Conservation (phyloP, 768 basidiomycete species). For the Lactarius hatsudake region DNA sequence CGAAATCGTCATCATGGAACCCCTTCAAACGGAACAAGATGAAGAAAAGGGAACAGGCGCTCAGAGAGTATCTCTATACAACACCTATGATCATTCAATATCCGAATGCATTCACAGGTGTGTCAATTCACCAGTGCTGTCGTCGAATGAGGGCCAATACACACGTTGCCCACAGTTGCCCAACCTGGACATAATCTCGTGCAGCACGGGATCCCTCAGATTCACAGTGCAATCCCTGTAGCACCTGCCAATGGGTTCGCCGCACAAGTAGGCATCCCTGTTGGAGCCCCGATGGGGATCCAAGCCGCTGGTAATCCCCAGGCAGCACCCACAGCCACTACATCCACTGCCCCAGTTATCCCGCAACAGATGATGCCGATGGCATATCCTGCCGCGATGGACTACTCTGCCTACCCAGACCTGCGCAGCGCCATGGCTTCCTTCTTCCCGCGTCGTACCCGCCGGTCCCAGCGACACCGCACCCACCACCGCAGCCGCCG, state of each 20-base stretch:
- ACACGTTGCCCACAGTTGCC: not conserved
- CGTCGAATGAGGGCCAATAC: not conserved
- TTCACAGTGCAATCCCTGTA: slow-evolving; percentile 14
- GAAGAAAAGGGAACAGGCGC: slow-evolving; percentile 21
- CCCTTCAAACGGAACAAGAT: slow-evolving; percentile 21
- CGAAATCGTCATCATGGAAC: slow-evolving; percentile 19
- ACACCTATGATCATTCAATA: slow-evolving; percentile 26
- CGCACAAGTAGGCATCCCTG: not conserved
- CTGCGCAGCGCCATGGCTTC: not conserved
- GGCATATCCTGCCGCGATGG: not conserved
- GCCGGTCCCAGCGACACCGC: slow-evolving; percentile 6
- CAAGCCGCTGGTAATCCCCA: not conserved
- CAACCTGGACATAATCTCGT: slow-evolving; percentile 22
- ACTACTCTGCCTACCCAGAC: slow-evolving; percentile 12
- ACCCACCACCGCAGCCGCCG: slow-evolving; percentile 1
- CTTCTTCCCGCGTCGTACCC: slow-evolving; percentile 12
- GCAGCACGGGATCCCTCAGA: slow-evolving; percentile 15
- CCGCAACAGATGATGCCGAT: slow-evolving; percentile 14
- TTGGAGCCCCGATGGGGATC: slow-evolving; percentile 1
- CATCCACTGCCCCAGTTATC: not conserved
- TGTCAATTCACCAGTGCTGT: not conserved
- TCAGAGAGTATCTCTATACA: slow-evolving; percentile 24
- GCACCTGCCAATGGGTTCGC: not conserved
- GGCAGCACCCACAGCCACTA: not conserved
- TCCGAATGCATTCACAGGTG: slow-evolving; percentile 19